A percentile compares a stretch with the other conserved stretches of the same genome.
These are phyloP conservation scores for Entophlyctis helioformis DNA, from an alignment of 192 early-diverging fungal genomes.

Conservation along the genomic window DNA sequence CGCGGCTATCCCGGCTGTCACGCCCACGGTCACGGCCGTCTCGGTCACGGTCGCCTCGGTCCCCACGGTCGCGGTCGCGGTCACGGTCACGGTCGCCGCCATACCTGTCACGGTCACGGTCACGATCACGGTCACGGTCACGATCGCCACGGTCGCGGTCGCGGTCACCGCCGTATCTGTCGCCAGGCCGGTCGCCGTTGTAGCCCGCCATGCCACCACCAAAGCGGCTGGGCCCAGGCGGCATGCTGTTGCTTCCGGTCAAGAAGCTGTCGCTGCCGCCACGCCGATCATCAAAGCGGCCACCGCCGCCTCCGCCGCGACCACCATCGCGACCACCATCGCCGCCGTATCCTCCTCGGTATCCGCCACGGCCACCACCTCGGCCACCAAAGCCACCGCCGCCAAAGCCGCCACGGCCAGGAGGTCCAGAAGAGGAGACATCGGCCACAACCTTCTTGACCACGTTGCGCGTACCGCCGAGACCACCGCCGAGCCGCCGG, in stretches of 20 bases:
- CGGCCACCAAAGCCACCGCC: slow-evolving; percentile 19
- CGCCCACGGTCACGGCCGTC: neutral
- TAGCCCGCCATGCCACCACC: neutral
- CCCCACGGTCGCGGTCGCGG: slow-evolving; percentile 4
- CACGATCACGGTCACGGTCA: slow-evolving; percentile 8
- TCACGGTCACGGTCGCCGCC: neutral
- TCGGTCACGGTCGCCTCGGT: too few relatives aligned
- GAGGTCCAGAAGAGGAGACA: slow-evolving; percentile 5
- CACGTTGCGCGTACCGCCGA: slow-evolving; percentile 62
- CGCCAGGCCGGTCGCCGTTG: neutral
- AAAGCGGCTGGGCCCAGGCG: neutral
- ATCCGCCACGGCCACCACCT: slow-evolving; percentile 16
- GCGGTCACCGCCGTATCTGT: slow-evolving; percentile 5
- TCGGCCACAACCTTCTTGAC: slow-evolving; percentile 12
- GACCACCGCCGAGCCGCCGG: slow-evolving; percentile 68
- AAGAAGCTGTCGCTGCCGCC: slow-evolving; percentile 2
- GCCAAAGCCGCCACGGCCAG: slow-evolving; percentile 15
- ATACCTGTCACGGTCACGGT: slow-evolving; percentile 2
- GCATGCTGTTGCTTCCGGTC: neutral
- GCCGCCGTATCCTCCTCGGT: slow-evolving; percentile 13
- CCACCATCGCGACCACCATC: slow-evolving; percentile 13
- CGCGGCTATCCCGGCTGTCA: too few relatives aligned
- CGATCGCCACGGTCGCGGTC: slow-evolving; percentile 18
- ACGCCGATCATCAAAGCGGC: slow-evolving; percentile 17
- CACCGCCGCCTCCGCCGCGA: slow-evolving; percentile 32